Percentiles rank a stretch among this genome's conserved stretches.
These are phyloP conservation scores for Biscogniauxia mediterranea DNA, from an alignment of 2,329 filamentous ascomycete species.

Conservation along the genomic window DNA sequence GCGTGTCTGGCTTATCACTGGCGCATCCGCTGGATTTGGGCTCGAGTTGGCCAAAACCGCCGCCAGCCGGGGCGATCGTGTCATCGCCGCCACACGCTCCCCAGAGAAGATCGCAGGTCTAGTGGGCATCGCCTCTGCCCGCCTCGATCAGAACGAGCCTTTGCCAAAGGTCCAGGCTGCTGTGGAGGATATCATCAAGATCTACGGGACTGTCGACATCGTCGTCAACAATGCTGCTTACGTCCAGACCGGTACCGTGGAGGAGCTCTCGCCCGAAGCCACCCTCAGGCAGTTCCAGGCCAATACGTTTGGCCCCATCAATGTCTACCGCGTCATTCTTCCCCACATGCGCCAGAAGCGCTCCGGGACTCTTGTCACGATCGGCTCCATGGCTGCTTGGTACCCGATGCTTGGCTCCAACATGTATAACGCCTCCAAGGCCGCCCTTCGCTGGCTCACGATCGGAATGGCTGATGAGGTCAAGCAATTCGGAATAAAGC, in stretches of 20 bases:
- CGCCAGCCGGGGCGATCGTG: slow-evolving; percentile 43
- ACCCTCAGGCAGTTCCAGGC: slow-evolving; percentile 30
- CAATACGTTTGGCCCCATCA: slow-evolving; percentile 38
- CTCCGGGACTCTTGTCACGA: slow-evolving; percentile 35
- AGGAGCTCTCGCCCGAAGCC: slow-evolving; percentile 34
- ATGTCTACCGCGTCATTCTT: slow-evolving; percentile 35
- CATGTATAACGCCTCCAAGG: slow-evolving; percentile 38
- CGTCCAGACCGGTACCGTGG: slow-evolving; percentile 41
- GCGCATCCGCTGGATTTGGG: slow-evolving; percentile 47
- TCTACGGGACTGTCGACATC: slow-evolving; percentile 41
- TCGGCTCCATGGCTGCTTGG: slow-evolving; percentile 35
- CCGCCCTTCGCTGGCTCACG: slow-evolving; percentile 28
- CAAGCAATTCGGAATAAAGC: slow-evolving; percentile 23
- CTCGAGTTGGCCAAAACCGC: slow-evolving; percentile 41
- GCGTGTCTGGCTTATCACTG: slow-evolving; percentile 47
- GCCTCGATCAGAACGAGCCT: slow-evolving; percentile 41
- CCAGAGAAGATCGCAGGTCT: slow-evolving; percentile 32
- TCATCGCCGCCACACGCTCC: slow-evolving; percentile 47
- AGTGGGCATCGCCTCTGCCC: slow-evolving; percentile 34
- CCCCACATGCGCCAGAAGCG: slow-evolving; percentile 35
- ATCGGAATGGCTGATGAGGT: slow-evolving; percentile 30
- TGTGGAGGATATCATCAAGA: slow-evolving; percentile 36
- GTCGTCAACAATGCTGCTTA: slow-evolving; percentile 48
- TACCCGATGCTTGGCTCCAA: slow-evolving; percentile 24
- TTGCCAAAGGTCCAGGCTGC: slow-evolving; percentile 34